phyloP scores from a whole-genome alignment of 1,284 basidiomycete species.

The Ceratobasidium sp. region DNA sequence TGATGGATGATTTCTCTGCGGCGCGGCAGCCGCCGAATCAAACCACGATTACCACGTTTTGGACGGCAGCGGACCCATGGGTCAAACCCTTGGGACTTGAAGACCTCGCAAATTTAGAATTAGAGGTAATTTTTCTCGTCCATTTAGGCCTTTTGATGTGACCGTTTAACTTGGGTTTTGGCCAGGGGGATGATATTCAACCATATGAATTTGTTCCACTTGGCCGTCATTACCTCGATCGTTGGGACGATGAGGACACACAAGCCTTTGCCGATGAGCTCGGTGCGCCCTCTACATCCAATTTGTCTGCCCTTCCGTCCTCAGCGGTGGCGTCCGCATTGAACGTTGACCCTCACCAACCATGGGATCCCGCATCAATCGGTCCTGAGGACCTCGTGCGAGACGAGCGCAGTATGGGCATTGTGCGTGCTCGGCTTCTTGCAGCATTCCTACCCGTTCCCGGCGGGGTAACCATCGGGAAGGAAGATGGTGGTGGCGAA shows the following conservation, averaged over 20 bases:
- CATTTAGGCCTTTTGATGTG: not conserved
- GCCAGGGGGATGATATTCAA: conserved; percentile 43
- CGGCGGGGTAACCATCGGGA: conserved; percentile 21
- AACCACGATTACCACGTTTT: conserved; percentile 42
- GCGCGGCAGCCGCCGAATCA: conserved; percentile 40
- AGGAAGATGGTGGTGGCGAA: conserved; percentile 32
- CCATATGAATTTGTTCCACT: conserved; percentile 40
- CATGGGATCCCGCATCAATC: conserved; percentile 30
- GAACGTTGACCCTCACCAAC: conserved; percentile 19
- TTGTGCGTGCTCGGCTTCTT: conserved; percentile 26
- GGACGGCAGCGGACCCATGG: conserved; percentile 45
- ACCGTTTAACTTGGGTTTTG: conserved; percentile 2
- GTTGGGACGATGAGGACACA: conserved; percentile 44
- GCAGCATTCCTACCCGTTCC: conserved; percentile 27
- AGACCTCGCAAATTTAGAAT: conserved; percentile 43
- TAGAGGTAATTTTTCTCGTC: conserved; percentile 37
- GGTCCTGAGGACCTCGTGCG: conserved; percentile 26
- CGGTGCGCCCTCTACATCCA: conserved; percentile 26
- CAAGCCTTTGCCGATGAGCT: conserved; percentile 36
- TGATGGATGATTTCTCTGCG: conserved; percentile 36
- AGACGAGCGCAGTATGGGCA: conserved; percentile 28
- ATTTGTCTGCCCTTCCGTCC: conserved; percentile 12
- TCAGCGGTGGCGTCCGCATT: conserved; percentile 15
- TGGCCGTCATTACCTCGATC: conserved; percentile 44
- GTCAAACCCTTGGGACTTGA: conserved; percentile 44